A percentile compares a stretch with the other conserved stretches of the same genome.
phyloP scores from a whole-genome alignment of 495 filamentous ascomycete species.

The Cetradonia linearis region DNA sequence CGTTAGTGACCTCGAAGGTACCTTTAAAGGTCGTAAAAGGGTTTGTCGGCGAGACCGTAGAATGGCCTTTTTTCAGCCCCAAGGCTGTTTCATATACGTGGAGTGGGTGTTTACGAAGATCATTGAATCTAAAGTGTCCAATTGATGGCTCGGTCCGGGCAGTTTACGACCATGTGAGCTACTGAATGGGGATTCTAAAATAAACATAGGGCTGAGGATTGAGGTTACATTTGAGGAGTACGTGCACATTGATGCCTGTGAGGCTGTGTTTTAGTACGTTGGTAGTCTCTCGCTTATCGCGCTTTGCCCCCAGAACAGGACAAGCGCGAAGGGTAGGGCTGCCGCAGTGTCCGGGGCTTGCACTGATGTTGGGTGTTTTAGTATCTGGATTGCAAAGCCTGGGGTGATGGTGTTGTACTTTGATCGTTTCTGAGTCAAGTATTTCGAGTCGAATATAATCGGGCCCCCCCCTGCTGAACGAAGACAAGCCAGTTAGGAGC shows the following conservation, averaged over 20 bases:
- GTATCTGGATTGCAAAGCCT: not conserved
- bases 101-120: not conserved
- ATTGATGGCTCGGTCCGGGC: constrained; percentile 1
- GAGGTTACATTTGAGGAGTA: not conserved
- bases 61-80: not conserved
- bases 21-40: not conserved
- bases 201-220: constrained; percentile 2
- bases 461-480: not conserved
- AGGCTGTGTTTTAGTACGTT: constrained; percentile 2
- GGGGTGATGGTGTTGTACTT: not conserved
- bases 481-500: not conserved
- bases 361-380: not conserved
- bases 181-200: not conserved
- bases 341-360: not conserved
- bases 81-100: not conserved
- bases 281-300: constrained; percentile 1
- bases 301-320: not conserved
- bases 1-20: not conserved
- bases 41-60: not conserved
- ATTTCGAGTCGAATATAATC: not conserved
- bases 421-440: not conserved
- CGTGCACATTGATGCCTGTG: not conserved
- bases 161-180: not conserved
- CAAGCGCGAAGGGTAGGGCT: constrained; percentile 8
- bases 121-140: not conserved